Evolutionary conservation across 306 rosid genomes (phyloP).

Genomic region (Astragalus glycyphyllos): DNA sequence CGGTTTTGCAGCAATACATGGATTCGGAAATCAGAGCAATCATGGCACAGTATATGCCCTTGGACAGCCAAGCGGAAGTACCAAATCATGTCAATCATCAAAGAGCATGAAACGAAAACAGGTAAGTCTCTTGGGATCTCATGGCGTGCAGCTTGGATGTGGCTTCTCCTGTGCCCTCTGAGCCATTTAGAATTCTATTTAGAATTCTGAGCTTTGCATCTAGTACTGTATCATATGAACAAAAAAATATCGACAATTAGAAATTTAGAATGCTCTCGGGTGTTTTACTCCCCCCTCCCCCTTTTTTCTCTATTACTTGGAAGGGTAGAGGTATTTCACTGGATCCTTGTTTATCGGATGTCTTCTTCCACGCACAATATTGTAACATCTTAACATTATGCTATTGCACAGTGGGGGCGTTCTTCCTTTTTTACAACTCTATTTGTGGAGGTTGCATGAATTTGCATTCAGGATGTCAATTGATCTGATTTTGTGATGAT

Average conservation of each 20-base stretch:
- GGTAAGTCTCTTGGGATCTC: conserved; percentile 39
- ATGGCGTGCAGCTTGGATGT: conserved; percentile 44
- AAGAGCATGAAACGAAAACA: conserved; percentile 50
- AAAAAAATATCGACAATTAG: conserved; percentile 38
- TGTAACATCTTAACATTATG: conserved; percentile 31
- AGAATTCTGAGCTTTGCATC: conserved; percentile 49
- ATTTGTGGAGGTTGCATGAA: neutral
- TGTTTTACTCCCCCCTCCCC: neutral
- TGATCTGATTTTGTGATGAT: neutral
- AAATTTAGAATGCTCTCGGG: conserved; percentile 32
- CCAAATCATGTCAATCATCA: conserved; percentile 65
- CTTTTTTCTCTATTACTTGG: neutral
- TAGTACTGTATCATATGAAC: conserved; percentile 43
- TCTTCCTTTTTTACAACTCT: neutral
- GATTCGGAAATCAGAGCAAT: conserved; percentile 96
- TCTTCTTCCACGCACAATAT: conserved; percentile 28
- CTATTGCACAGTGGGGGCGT: neutral
- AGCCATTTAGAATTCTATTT: conserved; percentile 42
- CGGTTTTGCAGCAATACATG: conserved; percentile 87
- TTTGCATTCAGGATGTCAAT: conserved; percentile 14
- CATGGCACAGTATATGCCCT: conserved; percentile 97
- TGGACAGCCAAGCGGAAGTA: conserved; percentile 88
- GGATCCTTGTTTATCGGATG: conserved; percentile 22
- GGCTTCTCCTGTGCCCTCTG: conserved; percentile 45
- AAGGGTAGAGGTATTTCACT: conserved; percentile 29